Evolutionary conservation across 2,329 filamentous ascomycete species (phyloP), one percentile per base, ranked within the genome.

Genomic region (Penicillium sp.): DNA sequence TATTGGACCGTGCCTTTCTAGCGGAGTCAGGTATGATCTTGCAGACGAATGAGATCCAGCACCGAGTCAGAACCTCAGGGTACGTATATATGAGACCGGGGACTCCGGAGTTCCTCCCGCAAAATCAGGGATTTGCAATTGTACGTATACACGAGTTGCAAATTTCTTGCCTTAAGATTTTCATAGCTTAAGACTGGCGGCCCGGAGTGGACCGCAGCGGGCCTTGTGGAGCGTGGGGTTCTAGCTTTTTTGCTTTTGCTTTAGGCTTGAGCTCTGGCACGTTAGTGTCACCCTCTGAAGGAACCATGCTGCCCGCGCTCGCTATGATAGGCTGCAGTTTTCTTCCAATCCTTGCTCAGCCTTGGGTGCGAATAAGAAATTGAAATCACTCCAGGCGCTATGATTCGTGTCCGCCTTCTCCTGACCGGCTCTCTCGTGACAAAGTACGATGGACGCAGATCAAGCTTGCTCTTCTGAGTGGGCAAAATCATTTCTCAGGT

Each of bases 151-250:
- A 8, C 17, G 21, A 48, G 38, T 48, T 49, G 38, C 50, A 44
- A 41, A 58, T 46, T 58, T 51, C 55, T 30, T 48, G 21, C 56
- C 19, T 51, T 53, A 66, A 48, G 67, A 67, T 69, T 69, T 67
- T 66, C 67, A 66, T 61, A 68, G 67, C 68, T 67, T 68, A 67
- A 41, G 67, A 58, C 61, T 67, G 64, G 63, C 68, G 68, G 68
- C 46, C 68, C 68, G 68, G 68, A 67, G 67, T 70, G 68, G 68
- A 69, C 65, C 67, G 67, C 68, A 56, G 66, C 63, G 66, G 66
- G 67, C 64, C 66, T 61, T 60, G 66, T 67, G 65, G 66, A 64
- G 62, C 66, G 48, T 67, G 63, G 64, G 67, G 67, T 66, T 65
- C 61, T 63, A 69, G 66, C 66, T 68, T 62, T 56, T 38, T 19